Base-by-base conservation (phyloP, 2,329 filamentous ascomycete species). In the Pezicula carpinea region DNA sequence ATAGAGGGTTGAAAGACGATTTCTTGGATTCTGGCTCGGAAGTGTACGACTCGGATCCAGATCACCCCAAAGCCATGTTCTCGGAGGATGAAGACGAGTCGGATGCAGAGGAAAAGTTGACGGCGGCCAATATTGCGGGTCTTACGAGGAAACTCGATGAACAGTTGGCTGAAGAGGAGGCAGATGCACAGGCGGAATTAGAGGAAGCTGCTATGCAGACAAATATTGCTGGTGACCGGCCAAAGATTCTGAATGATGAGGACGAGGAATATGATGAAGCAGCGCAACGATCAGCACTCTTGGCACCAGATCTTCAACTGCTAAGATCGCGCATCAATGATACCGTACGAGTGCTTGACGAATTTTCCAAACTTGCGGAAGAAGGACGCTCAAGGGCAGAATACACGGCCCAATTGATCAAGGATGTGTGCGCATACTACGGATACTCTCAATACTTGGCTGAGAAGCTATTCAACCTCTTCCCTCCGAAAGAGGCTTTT, bases 391-490 rank as follows among this genome's bases (percentile, higher is more conserved):
- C 89, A 47, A 81, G 93, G 59, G 80, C 86, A 43, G 93, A 97
- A 64, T 97, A 99, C 67, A 89, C 87, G 13, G 75, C 82, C 18
- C 87, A 95, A 66, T 75, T 99, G 46, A 70, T 97, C 51, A 87
- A 89, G 69, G 93, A 99, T 62, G 87, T 97, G 49, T 96, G 90
- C 71, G 82, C 86, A 47, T 99, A 99, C 75, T 99, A 99, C 65
- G 91, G 92, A 50, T 99, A 99, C 74, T 95, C 88, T 3, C 82
- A 86, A 32, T 97, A 86, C 70, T 78, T 99, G n/a, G 93, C 91
- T 4, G 89, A 96, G 69, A 99, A 97, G 75, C 82, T 99, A 14
- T 90, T 91, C 72, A 85, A 86, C 62, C 82, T 99, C 6, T 97
- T 99, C 71, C 83, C 90, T 1, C 89, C 93, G 0, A 84, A 86